phyloP scores from a whole-genome alignment of 495 filamentous ascomycete species.

The Penicillium subrubescens region DNA sequence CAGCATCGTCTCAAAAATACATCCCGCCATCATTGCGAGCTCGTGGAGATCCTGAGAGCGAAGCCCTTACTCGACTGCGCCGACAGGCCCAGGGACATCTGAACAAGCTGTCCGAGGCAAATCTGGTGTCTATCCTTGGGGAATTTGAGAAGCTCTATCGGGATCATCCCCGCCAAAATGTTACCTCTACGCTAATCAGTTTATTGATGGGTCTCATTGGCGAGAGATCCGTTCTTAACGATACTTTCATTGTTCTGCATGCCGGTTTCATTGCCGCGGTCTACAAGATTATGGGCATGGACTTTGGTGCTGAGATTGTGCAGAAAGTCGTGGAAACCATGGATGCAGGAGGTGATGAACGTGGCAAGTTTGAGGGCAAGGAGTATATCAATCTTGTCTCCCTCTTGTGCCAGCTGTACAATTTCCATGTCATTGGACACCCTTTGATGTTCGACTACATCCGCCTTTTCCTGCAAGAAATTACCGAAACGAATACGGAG shows the following conservation, averaged over 20 bases:
- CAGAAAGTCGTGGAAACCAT: constrained; percentile 76
- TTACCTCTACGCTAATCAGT: constrained; percentile 75
- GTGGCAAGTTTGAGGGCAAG: constrained; percentile 58
- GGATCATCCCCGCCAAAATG: constrained; percentile 76
- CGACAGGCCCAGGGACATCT: constrained; percentile 84
- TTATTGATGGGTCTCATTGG: constrained; percentile 74
- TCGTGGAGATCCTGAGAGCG: constrained; percentile 59
- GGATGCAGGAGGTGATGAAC: constrained; percentile 41
- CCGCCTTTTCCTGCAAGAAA: constrained; percentile 67
- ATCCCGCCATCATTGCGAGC: constrained; percentile 84
- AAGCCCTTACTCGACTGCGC: constrained; percentile 68
- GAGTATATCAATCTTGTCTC: constrained; percentile 77
- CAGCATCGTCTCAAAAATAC: constrained; percentile 62
- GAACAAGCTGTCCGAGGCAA: constrained; percentile 91
- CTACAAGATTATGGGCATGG: constrained; percentile 82
- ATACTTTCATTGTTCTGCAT: constrained; percentile 88
- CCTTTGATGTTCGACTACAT: constrained; percentile 89
- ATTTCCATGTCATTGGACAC: constrained; percentile 82
- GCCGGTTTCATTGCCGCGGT: constrained; percentile 87
- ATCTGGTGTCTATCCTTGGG: constrained; percentile 74
- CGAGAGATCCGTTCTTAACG: constrained; percentile 73
- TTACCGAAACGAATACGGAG: constrained; percentile 91
- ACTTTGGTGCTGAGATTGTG: constrained; percentile 83
- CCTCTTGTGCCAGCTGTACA: constrained; percentile 85
- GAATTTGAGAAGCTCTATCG: constrained; percentile 84